Conservation (phyloP, 2,329 filamentous ascomycete genomes). For the Verruconis gallopava region DNA sequence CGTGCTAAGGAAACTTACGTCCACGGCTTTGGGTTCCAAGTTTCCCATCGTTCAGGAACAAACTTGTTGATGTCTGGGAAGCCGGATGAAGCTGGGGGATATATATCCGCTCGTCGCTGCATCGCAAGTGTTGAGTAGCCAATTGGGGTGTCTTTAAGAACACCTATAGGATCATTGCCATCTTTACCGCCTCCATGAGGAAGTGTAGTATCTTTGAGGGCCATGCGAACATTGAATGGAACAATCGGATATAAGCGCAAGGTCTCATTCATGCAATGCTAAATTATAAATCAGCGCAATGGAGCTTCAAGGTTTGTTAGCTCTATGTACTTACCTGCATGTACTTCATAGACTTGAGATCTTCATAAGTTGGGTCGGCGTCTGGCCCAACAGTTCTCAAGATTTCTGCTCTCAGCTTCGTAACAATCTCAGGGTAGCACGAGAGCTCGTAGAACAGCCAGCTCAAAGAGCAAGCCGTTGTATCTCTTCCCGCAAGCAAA, state of each 20-base stretch:
- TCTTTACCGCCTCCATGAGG: slow-evolving; percentile 35
- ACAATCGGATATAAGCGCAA: slow-evolving; percentile 37
- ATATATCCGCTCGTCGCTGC: slow-evolving; percentile 37
- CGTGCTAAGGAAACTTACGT: slow-evolving; percentile 18
- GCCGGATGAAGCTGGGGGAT: slow-evolving; percentile 25
- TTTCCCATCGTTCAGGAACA: slow-evolving; percentile 37
- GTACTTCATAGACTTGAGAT: slow-evolving; percentile 83
- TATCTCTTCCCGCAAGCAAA: slow-evolving; percentile 75
- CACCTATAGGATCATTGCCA: slow-evolving; percentile 31
- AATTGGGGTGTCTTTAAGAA: slow-evolving; percentile 31
- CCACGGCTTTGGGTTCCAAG: slow-evolving; percentile 37
- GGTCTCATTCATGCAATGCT: slow-evolving; percentile 30
- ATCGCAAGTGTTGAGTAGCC: slow-evolving; percentile 35
- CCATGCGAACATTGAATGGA: slow-evolving; percentile 36
- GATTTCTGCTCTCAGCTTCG: slow-evolving; percentile 63
- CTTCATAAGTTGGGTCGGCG: slow-evolving; percentile 52
- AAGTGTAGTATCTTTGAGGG: slow-evolving; percentile 35
- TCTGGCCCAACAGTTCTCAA: slow-evolving; percentile 50
- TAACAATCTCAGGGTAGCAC: slow-evolving; percentile 52
- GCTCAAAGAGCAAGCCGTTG: slow-evolving; percentile 67
- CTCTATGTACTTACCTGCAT: slow-evolving; percentile 28
- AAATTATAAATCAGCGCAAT: background rate
- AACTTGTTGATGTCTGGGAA: slow-evolving; percentile 31
- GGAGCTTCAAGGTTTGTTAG: background rate
- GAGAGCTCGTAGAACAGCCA: slow-evolving; percentile 77